A percentile compares a stretch with the other conserved stretches of the same genome.
These are phyloP conservation scores for Tetracladium marchalianum DNA, from an alignment of 495 filamentous ascomycete genomes.

Conservation along the genomic window DNA sequence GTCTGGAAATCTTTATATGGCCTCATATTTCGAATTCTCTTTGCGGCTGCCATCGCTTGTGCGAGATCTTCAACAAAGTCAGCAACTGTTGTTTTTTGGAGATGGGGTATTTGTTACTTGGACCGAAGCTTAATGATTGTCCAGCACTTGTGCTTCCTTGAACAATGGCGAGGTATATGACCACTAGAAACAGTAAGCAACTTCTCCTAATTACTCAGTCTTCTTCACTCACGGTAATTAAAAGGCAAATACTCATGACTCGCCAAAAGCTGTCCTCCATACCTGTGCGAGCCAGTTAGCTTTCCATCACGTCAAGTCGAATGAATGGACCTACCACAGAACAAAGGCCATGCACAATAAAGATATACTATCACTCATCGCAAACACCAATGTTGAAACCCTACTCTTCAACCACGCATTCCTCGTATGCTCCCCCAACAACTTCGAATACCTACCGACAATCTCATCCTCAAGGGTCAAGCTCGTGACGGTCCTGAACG, in stretches of 20 bases:
- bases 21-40: slow-evolving; percentile 34
- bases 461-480: slow-evolving; percentile 43
- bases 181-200: slow-evolving; percentile 22
- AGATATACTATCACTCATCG: slow-evolving; percentile 38
- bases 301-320: background rate
- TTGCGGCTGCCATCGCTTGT: slow-evolving; percentile 45
- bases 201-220: background rate
- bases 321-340: slow-evolving; percentile 38
- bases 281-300: slow-evolving; percentile 24
- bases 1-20: background rate
- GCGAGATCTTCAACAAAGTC: slow-evolving; percentile 31
- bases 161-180: slow-evolving; percentile 28
- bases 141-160: slow-evolving; percentile 21
- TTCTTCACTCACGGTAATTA: slow-evolving; percentile 26
- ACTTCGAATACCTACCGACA: slow-evolving; percentile 31
- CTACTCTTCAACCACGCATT: slow-evolving; percentile 42
- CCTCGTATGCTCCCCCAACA: slow-evolving; percentile 41
- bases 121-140: slow-evolving; percentile 22
- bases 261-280: slow-evolving; percentile 18
- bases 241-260: slow-evolving; percentile 18
- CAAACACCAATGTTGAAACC: slow-evolving; percentile 40
- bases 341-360: slow-evolving; percentile 49
- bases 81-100: background rate
- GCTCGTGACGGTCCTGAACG: slow-evolving; percentile 45
- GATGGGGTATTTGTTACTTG: slow-evolving; percentile 11